phyloP scores from a whole-genome alignment of 2,329 filamentous ascomycete genomes.

The Penicillium paneum region DNA sequence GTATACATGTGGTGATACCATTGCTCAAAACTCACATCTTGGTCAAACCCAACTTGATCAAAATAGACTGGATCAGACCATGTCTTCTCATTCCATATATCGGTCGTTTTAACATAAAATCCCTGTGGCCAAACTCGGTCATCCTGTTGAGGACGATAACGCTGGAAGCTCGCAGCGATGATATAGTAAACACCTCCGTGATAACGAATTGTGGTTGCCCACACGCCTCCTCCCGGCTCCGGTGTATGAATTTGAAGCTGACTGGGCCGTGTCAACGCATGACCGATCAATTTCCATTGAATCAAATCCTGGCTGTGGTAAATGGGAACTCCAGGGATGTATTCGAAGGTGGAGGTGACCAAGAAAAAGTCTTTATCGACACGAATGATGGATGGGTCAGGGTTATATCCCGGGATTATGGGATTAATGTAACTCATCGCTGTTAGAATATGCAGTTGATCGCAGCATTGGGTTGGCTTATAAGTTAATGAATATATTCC shows the following conservation, averaged over 20 bases:
- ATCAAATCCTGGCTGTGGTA: conserved; percentile 53
- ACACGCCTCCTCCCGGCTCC: conserved; percentile 39
- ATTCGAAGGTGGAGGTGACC: conserved; percentile 61
- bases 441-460: neutral
- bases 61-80: conserved; percentile 57
- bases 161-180: conserved; percentile 46
- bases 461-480: neutral
- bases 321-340: conserved; percentile 60
- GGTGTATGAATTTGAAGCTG: conserved; percentile 38
- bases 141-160: conserved; percentile 39
- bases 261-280: conserved; percentile 32
- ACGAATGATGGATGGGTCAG: conserved; percentile 57
- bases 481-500: neutral
- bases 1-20: neutral
- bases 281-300: conserved; percentile 39
- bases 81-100: conserved; percentile 51
- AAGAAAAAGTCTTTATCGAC: conserved; percentile 56
- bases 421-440: conserved; percentile 43
- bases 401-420: conserved; percentile 59
- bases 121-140: conserved; percentile 53
- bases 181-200: conserved; percentile 48
- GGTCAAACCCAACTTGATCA: conserved; percentile 54
- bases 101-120: conserved; percentile 53
- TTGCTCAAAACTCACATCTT: conserved; percentile 43
- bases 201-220: conserved; percentile 51